A percentile compares a stretch with the other conserved stretches of the same genome.
phyloP scores from a whole-genome alignment of 2,329 filamentous ascomycete genomes.

The Penicillium sp. region DNA sequence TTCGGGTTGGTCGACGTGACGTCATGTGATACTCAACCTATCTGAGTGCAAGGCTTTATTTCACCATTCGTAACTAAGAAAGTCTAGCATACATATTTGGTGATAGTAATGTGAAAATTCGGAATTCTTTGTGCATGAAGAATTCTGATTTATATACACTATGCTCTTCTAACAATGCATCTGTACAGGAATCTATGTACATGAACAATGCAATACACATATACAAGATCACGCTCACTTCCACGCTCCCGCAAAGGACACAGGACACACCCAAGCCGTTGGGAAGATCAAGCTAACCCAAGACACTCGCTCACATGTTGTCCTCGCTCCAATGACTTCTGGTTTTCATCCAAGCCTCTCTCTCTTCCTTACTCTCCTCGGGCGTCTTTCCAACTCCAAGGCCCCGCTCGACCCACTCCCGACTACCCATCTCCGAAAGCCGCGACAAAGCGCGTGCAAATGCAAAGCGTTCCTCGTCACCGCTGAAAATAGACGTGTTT shows the following conservation, averaged over 20 bases:
- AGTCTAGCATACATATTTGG: no score
- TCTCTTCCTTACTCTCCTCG: constrained; percentile 45
- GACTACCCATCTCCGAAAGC: constrained; percentile 87
- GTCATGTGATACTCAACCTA: background rate
- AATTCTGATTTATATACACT: background rate
- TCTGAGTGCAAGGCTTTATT: no score
- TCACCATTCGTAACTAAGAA: background rate
- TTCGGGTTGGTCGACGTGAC: background rate
- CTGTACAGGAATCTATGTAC: background rate
- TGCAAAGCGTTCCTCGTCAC: constrained; percentile 94
- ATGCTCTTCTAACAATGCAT: background rate
- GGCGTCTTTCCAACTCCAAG: constrained; percentile 50
- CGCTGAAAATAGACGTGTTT: constrained; percentile 80
- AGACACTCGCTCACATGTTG: constrained; percentile 37
- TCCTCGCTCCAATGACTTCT: constrained; percentile 52
- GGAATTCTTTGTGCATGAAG: background rate
- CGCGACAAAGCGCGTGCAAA: constrained; percentile 86
- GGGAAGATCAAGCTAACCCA: background rate
- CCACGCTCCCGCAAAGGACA: no score
- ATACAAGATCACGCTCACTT: background rate
- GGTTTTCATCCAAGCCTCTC: constrained; percentile 49
- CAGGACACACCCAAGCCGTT: background rate
- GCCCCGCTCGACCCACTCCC: constrained; percentile 88
- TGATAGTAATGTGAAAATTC: no score
- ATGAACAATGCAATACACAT: background rate